Base-by-base conservation (phyloP, 768 basidiomycete species). In the Hygrocybe punicea region DNA sequence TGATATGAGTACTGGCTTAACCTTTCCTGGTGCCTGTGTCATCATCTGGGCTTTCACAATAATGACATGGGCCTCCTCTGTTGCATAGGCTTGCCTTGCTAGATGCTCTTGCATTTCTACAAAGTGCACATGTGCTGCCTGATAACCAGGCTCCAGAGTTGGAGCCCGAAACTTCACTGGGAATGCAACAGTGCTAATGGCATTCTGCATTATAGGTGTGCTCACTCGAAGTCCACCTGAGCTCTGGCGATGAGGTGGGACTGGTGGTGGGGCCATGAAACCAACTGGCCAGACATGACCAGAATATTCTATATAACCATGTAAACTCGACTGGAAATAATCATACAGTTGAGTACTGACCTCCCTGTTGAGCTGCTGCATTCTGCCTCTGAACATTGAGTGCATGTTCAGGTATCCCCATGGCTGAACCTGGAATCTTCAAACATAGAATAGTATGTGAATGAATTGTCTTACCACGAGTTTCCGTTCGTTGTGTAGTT, bases 81-180 rank as follows among this genome's bases (percentile, higher is more conserved):
- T 24, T 16, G 40, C 14, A 35, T 44, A 55, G 7, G 45, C 53
- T 29, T 55, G 33, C 10, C 11, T 11, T 21, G 14, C 21, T 14
- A 55, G 23, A 34, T 25, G 33, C 21, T 19, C 23, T 6, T 17
- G 53, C 39, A 55, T 44, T 14, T 25, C 24, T 5, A 49, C 3
- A 55, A 39, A 55, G 29, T 47, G 53, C 6, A 3, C 40, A 47
- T 46, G 53, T 14, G 53, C 53, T 4, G 5, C 53, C 17, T 55
- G 40, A 25, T 55, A 55, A 49, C 53, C 53, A 44, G 23, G 24
- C 19, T n/a, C 36, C 8, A 21, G 9, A 21, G 52, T 39, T 16
- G 19, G 16, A 16, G 4, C 10, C 10, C 19, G 19, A 21, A 53
- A 42, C 13, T 5, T 17, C 6, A 14, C 35, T 19, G 52, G 52